Base-by-base conservation (phyloP, 2,329 filamentous ascomycete species). In the Triangularia setosa region DNA sequence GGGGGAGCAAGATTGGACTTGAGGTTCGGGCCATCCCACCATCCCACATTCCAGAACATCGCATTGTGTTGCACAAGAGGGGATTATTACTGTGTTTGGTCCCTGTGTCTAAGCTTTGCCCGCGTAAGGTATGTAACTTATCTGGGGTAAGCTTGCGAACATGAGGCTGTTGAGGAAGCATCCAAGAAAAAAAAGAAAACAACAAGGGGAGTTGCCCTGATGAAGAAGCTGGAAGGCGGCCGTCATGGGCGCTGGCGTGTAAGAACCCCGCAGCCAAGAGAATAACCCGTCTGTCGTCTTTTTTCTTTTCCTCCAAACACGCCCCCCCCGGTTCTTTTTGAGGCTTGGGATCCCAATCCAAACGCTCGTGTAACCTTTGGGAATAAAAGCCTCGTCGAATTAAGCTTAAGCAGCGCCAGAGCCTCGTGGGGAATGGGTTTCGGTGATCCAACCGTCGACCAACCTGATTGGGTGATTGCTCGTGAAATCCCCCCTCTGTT, bases 331-430 rank as follows among this genome's bases (percentile, higher is more conserved):
- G 33, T 35, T 11, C 14, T 16, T 4, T 14, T 12, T 35, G 33
- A 35, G 33, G 33, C 33, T 35, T 35, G 33, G 27, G 33, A n/a
- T 16, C 16, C 14, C 48, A 24, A 24, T 54, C 16, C 30, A 53
- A 52, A 61, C 35, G 40, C 40, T 62, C 48, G 52, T 33, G 33
- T 58, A 63, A 25, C 61, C 56, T 59, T 21, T 57, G 57, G 54
- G 25, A 65, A 68, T 61, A 66, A 63, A 56, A 61, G 44, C 58
- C 52, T 64, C 67, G 67, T 44, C 58, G 67, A 73, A 70, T 73
- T 75, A 75, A 75, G 73, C 73, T 75, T 75, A 75, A 74, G 72
- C 72, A 55, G 69, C 52, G 60, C 23, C 27, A 55, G 52, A 27
- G 52, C 52, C 55, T 33, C 55, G 55, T 21, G 55, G 25, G 27